Base-by-base conservation (phyloP, 2,329 filamentous ascomycete genomes). In the Rutstroemia sp. region DNA sequence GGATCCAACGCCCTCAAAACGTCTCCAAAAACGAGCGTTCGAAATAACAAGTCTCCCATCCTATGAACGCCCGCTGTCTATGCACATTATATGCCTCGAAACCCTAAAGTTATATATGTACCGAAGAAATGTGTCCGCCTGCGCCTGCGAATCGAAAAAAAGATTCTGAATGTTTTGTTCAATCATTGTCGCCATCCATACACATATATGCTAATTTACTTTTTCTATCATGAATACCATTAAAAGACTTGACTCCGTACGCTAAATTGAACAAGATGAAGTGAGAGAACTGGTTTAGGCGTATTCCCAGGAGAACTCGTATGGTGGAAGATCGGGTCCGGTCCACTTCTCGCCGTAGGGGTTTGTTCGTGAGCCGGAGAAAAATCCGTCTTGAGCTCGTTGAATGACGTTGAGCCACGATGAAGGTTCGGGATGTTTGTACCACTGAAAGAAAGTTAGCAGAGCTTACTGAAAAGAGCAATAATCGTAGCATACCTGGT, bases 371-470 rank as follows among this genome's bases (percentile, higher is more conserved):
- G 69, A 64, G n/a, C 76, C 73, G 0, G 71, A 70, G 60, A 81
- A 78, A 68, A 79, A 81, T 38, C 74, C 77, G 58, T 81, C 77
- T 53, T 81, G 78, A 1, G 78, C 77, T 34, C 74, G 72, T 60
- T 79, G 73, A 48, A 80, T 71, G 54, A 80, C 71, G 23, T 77
- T 75, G 27, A 81, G 71, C 78, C 78, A 81, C 0, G 76, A 79
- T 5, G 76, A 78, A 10, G 78, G 78, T 65, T 81, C 78, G 1
- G 78, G 78, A 57, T 78, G 75, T 63, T 79, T 80, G 46, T 73
- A 63, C 78, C 78, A 81, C 76, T 80, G 27, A 27, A 42, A 40
- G 48, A 34, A 46, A 44, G 9, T 27, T 44, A 40, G 17, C 30
- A 30, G 12, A 52, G 59, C 45, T 67, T 67, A 8, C 12, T 19